A percentile compares a stretch with the other conserved stretches of the same genome.
Evolutionary conservation across 306 rosid species (phyloP).

Genomic region (Cucurbita maxima): DNA sequence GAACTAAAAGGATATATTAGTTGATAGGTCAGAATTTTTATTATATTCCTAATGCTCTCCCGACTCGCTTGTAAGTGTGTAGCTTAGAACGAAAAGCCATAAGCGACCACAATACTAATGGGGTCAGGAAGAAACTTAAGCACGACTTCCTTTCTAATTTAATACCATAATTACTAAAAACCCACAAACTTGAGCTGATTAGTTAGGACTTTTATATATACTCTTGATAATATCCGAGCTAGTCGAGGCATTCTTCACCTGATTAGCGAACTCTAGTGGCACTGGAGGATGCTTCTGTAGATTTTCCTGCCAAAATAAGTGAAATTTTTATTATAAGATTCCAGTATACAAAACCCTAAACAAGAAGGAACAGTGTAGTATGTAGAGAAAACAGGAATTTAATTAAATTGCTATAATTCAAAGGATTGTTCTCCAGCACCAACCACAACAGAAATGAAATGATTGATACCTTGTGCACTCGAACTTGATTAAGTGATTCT

Average conservation of each 20-base stretch:
- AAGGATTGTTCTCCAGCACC: not conserved
- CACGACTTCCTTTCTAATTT: not conserved
- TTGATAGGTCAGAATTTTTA: not conserved
- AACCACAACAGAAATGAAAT: not conserved
- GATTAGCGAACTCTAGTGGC: conserved; percentile 57
- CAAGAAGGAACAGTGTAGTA: not conserved
- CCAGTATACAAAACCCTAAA: not conserved
- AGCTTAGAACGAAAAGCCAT: not conserved
- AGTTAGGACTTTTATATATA: not conserved
- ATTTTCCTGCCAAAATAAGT: conserved; percentile 38
- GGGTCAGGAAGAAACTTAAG: not conserved
- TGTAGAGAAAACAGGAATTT: not conserved
- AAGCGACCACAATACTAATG: not conserved
- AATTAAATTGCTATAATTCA: not conserved
- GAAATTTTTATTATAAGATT: not conserved
- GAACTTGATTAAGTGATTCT: conserved; percentile 61
- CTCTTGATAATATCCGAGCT: not conserved
- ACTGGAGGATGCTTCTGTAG: conserved; percentile 60
- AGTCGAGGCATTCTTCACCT: conserved; percentile 31
- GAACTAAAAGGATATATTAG: not conserved
- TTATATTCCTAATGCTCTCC: not conserved
- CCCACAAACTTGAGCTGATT: not conserved
- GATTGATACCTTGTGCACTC: conserved; percentile 43
- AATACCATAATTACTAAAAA: not conserved
- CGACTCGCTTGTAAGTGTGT: not conserved